These are phyloP conservation scores for Chlamydomonas sp. DNA, from an alignment of 139 green algal species.

Conservation along the genomic window DNA sequence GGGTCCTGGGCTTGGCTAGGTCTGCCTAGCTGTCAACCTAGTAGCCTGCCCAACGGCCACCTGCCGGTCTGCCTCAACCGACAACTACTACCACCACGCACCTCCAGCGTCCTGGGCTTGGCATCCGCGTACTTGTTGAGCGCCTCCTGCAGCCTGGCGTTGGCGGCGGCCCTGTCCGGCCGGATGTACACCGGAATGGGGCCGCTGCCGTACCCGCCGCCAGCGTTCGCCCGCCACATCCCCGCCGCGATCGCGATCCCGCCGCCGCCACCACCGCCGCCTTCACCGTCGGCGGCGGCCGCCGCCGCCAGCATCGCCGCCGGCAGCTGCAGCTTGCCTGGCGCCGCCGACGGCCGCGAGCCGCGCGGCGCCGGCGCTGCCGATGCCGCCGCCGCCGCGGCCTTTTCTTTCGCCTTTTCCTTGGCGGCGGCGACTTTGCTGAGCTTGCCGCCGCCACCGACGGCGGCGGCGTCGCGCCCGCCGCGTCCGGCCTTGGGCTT, in stretches of 20 bases:
- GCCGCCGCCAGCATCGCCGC: constrained; percentile 31
- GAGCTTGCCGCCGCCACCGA: constrained; percentile 2
- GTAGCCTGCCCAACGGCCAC: too few species aligned
- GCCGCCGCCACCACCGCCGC: constrained; percentile 1
- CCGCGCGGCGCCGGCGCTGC: background rate
- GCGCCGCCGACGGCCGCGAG: background rate
- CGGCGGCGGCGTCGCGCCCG: background rate
- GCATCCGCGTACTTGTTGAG: constrained; percentile 21
- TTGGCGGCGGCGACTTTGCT: constrained; percentile 17
- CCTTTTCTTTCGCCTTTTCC: constrained; percentile 23
- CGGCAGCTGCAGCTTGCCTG: constrained; percentile 9
- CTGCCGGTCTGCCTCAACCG: too few species aligned
- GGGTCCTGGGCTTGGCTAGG: too few species aligned
- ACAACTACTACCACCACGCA: background rate
- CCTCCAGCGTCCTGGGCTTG: constrained; percentile 45
- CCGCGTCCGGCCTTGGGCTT: background rate
- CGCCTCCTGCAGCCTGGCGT: constrained; percentile 28
- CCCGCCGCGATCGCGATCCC: background rate
- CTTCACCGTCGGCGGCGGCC: background rate
- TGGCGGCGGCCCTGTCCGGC: constrained; percentile 22
- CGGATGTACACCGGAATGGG: constrained; percentile 23
- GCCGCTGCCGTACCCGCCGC: background rate
- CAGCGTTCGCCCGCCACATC: background rate
- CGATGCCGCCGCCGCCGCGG: background rate
- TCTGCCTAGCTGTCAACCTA: too few species aligned